Evolutionary conservation across 257 asterid species (phyloP).

Genomic region (Solanum sparsipilum): DNA sequence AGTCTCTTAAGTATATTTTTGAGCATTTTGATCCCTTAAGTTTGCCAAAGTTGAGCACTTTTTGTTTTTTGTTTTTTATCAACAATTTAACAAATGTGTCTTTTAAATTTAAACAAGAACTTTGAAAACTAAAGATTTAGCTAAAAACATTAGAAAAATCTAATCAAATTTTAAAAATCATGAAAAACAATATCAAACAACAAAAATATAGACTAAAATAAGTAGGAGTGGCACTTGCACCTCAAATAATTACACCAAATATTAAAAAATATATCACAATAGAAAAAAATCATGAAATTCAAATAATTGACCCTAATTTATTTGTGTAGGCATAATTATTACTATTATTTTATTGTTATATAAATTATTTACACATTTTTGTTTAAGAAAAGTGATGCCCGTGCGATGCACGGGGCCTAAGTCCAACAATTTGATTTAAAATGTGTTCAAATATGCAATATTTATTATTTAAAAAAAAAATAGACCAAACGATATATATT

Average conservation of each 20-base stretch:
- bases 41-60: neutral
- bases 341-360: too few relatives aligned
- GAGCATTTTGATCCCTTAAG: neutral
- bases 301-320: too few relatives aligned
- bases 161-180: neutral
- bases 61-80: neutral
- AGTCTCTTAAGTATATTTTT: neutral
- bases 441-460: too few relatives aligned
- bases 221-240: neutral
- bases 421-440: too few relatives aligned
- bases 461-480: too few relatives aligned
- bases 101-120: neutral
- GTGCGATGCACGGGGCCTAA: too few relatives aligned
- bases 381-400: too few relatives aligned
- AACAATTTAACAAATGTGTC: neutral
- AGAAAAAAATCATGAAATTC: neutral
- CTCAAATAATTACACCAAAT: neutral
- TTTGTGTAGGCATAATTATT: neutral
- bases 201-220: neutral
- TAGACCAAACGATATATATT: too few relatives aligned
- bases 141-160: neutral
- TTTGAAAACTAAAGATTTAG: too few relatives aligned
- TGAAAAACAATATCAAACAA: neutral
- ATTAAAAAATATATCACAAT: neutral
- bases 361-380: too few relatives aligned